Conservation (phyloP, 2,329 filamentous ascomycete species). For the Ustulina deusta region DNA sequence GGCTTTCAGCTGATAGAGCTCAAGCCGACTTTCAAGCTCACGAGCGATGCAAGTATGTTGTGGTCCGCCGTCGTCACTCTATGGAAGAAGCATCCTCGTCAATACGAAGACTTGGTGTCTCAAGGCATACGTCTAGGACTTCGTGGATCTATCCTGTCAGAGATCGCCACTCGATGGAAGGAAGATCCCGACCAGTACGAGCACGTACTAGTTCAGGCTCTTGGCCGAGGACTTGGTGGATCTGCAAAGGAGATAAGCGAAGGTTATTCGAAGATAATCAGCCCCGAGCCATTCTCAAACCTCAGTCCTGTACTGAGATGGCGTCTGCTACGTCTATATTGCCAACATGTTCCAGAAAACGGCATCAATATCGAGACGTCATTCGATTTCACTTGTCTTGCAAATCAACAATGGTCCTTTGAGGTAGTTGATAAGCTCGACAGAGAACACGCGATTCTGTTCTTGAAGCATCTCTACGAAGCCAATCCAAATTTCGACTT, state of each 20-base stretch:
- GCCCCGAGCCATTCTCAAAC: not conserved
- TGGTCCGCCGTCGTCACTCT: constrained; percentile 8
- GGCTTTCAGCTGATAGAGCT: constrained; percentile 31
- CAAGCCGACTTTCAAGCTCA: constrained; percentile 8
- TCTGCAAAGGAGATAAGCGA: constrained; percentile 17
- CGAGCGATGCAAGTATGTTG: constrained; percentile 17
- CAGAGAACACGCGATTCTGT: constrained; percentile 19
- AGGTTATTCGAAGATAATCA: constrained; percentile 17
- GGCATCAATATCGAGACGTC: constrained; percentile 35
- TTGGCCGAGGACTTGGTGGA: constrained; percentile 29
- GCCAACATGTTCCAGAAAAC: constrained; percentile 29
- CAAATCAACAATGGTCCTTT: constrained; percentile 34
- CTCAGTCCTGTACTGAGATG: constrained; percentile 27
- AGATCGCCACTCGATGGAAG: constrained; percentile 29
- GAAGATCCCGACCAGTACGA: constrained; percentile 28
- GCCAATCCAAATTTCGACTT: constrained; percentile 31
- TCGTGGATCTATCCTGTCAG: constrained; percentile 11
- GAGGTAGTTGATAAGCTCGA: constrained; percentile 21
- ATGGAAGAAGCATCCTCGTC: constrained; percentile 28
- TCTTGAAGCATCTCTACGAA: constrained; percentile 24
- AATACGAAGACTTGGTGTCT: constrained; percentile 26
- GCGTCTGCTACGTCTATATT: constrained; percentile 36
- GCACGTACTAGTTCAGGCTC: constrained; percentile 19
- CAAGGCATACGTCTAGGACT: constrained; percentile 25
- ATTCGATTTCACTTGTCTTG: constrained; percentile 26